Evolutionary conservation across 306 rosid species (phyloP).

Genomic region (Aeschynomene evenia): DNA sequence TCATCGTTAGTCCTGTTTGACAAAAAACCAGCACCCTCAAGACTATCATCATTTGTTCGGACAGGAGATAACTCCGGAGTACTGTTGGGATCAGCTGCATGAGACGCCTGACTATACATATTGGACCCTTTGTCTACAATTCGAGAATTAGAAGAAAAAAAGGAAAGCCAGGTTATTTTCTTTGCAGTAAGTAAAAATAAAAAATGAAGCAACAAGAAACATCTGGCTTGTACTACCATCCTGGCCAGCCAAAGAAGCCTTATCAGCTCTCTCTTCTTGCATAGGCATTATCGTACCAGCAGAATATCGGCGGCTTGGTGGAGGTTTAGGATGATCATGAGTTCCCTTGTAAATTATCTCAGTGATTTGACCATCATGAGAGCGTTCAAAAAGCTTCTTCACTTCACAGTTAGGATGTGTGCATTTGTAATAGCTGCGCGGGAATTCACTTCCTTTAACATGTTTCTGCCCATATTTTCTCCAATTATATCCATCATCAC

Average conservation of each 20-base stretch:
- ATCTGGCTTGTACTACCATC: conserved; percentile 63
- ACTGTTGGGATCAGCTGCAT: conserved; percentile 53
- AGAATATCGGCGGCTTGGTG: conserved; percentile 75
- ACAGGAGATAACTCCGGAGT: conserved; percentile 58
- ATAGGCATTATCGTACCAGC: conserved; percentile 53
- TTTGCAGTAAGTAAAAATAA: neutral
- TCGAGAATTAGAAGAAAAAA: conserved; percentile 24
- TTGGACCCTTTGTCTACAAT: conserved; percentile 61
- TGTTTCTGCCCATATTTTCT: conserved; percentile 94
- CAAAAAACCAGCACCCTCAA: conserved; percentile 55
- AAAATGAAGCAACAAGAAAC: conserved; percentile 11
- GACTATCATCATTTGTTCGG: conserved; percentile 53
- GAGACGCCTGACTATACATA: conserved; percentile 47
- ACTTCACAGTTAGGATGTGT: conserved; percentile 98
- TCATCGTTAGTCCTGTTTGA: conserved; percentile 59
- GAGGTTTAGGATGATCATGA: conserved; percentile 98
- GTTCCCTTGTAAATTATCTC: conserved; percentile 95
- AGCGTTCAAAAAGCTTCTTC: conserved; percentile 91
- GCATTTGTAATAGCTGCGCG: conserved; percentile 98
- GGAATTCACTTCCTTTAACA: conserved; percentile 97
- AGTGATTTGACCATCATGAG: conserved; percentile 89
- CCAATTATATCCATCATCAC: conserved; percentile 98
- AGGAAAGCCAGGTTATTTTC: conserved; percentile 16
- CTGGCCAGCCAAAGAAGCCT: conserved; percentile 58
- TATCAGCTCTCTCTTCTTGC: conserved; percentile 74